phyloP scores from a whole-genome alignment of 1,284 basidiomycete species.

The Pseudomicrostroma phylloplanum region DNA sequence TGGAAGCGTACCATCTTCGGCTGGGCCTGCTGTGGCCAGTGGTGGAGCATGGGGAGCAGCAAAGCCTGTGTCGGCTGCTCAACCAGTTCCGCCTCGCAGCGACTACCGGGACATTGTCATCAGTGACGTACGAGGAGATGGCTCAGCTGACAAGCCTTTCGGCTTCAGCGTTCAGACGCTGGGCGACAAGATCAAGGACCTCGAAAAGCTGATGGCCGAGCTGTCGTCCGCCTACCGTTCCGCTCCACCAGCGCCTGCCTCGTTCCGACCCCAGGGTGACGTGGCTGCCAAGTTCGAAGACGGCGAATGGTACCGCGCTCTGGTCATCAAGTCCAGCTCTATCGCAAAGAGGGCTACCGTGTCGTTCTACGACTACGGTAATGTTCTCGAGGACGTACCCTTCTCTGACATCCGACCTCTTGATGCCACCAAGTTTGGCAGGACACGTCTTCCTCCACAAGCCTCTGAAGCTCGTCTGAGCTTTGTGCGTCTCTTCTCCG shows the following conservation, averaged over 20 bases:
- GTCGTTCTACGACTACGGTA: constrained; percentile 40
- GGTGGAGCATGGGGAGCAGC: constrained; percentile 1
- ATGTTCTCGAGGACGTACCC: constrained; percentile 28
- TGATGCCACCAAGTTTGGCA: constrained; percentile 30
- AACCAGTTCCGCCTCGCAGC: constrained; percentile 54
- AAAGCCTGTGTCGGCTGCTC: constrained; percentile 1
- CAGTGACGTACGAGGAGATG: constrained; percentile 66
- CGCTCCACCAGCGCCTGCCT: constrained; percentile 54
- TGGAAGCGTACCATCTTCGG: constrained; percentile 10
- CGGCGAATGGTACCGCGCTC: constrained; percentile 42
- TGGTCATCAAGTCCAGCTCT: constrained; percentile 25
- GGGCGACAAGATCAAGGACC: constrained; percentile 53
- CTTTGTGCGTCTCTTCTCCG: constrained; percentile 35
- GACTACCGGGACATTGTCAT: constrained; percentile 86
- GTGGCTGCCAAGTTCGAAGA: constrained; percentile 65
- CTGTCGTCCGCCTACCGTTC: constrained; percentile 77
- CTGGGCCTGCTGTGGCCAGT: not conserved
- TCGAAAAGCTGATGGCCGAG: constrained; percentile 89
- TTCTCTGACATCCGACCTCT: constrained; percentile 31
- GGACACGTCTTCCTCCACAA: constrained; percentile 24
- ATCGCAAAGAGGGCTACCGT: constrained; percentile 28
- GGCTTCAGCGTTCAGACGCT: constrained; percentile 80
- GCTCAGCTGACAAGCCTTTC: constrained; percentile 61
- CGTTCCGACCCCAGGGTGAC: constrained; percentile 10
- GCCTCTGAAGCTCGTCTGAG: constrained; percentile 34